Base-by-base conservation (phyloP, 2,329 filamentous ascomycete genomes). In the Dendrostoma leiphaemia region DNA sequence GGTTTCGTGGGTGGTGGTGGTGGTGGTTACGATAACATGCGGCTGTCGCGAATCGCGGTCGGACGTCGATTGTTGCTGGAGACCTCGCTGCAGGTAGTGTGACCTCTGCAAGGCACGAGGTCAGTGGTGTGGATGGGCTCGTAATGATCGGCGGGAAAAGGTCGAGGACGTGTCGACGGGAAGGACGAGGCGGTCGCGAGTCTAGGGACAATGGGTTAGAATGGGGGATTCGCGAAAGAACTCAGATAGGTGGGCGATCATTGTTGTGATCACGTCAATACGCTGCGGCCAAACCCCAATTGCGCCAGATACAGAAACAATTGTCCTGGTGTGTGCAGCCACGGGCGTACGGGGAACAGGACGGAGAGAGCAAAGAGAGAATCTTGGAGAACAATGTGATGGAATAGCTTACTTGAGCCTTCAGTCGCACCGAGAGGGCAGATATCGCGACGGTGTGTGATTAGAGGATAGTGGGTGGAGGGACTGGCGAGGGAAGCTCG, bases 201-300 rank as follows among this genome's bases (percentile, higher is more conserved):
- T n/a, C n/a, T n/a, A n/a, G n/a, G n/a, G n/a, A 32, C 29, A 8
- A 32, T 32, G 8, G 8, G 29, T 15, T 32, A 32, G 15, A 7
- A 7, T 32, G 7, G 29, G 29, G 15, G 29, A 15, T 32, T 32
- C 29, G 38, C 38, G 21, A 41, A 41, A n/a, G 38, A 26, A 23
- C 23, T 15, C 38, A 15, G 38, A 21, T 13, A 24, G 48, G 29
- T 19, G 19, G 37, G 23, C 34, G 40, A 49, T 43, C n/a, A 37
- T 35, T 45, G 44, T 52, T 53, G 50, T 43, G 45, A 56, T 56
- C 53, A 56, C 53, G 48, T 48, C 53, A 52, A 56, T 32, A 21
- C 24, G n/a, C n/a, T n/a, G n/a, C n/a, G 10, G 17, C 31, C n/a
- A 40, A 44, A 55, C 38, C 48, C 43, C 48, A 52, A 46, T 43